These are phyloP conservation scores for Trichaptum fuscoviolaceum DNA, from an alignment of 768 basidiomycete species.

Conservation along the genomic window DNA sequence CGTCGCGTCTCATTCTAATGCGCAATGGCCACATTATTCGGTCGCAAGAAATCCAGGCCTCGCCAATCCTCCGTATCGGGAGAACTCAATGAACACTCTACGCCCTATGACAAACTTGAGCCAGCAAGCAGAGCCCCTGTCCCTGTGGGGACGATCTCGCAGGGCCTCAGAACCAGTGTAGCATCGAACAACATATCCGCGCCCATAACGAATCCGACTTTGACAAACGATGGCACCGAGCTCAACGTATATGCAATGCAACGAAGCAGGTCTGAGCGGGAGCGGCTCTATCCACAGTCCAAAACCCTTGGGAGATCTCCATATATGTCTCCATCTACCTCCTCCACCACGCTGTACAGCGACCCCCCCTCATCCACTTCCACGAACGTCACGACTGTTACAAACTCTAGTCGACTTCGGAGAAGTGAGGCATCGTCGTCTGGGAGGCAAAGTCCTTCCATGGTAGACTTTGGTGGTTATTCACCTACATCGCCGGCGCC, in stretches of 20 bases:
- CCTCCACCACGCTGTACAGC: slow-evolving; percentile 55
- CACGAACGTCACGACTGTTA: slow-evolving; percentile 21
- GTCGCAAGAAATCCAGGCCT: slow-evolving; percentile 54
- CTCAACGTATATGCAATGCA: slow-evolving; percentile 56
- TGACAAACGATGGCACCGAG: slow-evolving; percentile 67
- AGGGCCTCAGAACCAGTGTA: slow-evolving; percentile 42
- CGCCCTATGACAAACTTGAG: slow-evolving; percentile 67
- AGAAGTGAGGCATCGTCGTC: slow-evolving; percentile 56
- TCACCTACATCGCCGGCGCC: slow-evolving; percentile 27
- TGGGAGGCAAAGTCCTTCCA: slow-evolving; percentile 42
- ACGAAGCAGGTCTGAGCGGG: slow-evolving; percentile 48
- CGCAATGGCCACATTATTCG: slow-evolving; percentile 63
- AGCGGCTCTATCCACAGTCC: slow-evolving; percentile 39
- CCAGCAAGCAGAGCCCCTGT: slow-evolving; percentile 55
- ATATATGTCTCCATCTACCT: slow-evolving; percentile 45
- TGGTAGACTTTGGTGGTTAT: slow-evolving; percentile 48
- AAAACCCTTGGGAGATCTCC: slow-evolving; percentile 41
- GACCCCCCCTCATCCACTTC: slow-evolving; percentile 36
- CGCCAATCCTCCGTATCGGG: slow-evolving; percentile 58
- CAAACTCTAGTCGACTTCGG: slow-evolving; percentile 37
- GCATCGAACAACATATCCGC: slow-evolving; percentile 54
- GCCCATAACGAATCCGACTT: slow-evolving; percentile 77
- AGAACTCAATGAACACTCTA: slow-evolving; percentile 59
- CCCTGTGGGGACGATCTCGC: slow-evolving; percentile 48
- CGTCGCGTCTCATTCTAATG: neutral